phyloP scores from a whole-genome alignment of 2,329 filamentous ascomycete species.

The Leptographium radiaticola region DNA sequence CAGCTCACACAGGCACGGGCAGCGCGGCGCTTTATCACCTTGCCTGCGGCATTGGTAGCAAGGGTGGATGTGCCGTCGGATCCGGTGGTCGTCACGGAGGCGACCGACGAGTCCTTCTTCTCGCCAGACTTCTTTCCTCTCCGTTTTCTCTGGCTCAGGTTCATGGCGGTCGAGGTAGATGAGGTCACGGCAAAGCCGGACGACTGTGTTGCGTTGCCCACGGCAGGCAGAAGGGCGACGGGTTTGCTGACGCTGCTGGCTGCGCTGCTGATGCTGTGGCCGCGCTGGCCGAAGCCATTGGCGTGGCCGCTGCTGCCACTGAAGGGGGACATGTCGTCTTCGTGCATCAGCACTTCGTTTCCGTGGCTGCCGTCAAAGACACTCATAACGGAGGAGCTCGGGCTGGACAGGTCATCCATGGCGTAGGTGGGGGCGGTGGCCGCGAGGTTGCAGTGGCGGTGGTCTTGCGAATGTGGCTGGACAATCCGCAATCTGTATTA shows the following conservation, averaged over 20 bases:
- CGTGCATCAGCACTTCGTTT: constrained; percentile 8
- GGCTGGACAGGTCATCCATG: constrained; percentile 12
- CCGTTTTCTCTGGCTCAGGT: constrained; percentile 6
- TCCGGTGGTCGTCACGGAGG: constrained; percentile 4
- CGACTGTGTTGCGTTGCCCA: background rate
- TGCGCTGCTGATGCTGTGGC: constrained; percentile 5
- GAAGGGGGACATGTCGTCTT: constrained; percentile 9
- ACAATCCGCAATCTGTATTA: background rate
- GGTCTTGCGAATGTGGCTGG: background rate
- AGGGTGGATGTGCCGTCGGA: constrained; percentile 9
- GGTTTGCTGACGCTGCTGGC: constrained; percentile 4
- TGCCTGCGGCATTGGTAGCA: constrained; percentile 25
- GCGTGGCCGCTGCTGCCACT: constrained; percentile 4
- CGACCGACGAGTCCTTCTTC: constrained; percentile 6
- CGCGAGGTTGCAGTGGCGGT: background rate
- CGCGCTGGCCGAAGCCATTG: background rate
- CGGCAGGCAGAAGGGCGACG: constrained; percentile 1
- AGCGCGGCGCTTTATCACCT: constrained; percentile 65
- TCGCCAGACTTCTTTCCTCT: constrained; percentile 9
- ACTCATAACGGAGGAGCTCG: constrained; percentile 10
- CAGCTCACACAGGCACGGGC: constrained; percentile 85
- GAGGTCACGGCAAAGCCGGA: background rate
- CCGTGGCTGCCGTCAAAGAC: constrained; percentile 9
- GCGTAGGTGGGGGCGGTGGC: background rate
- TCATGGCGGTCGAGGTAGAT: background rate